Conservation (phyloP, 2,329 filamentous ascomycete species). For the Cryphonectria parasitica region DNA sequence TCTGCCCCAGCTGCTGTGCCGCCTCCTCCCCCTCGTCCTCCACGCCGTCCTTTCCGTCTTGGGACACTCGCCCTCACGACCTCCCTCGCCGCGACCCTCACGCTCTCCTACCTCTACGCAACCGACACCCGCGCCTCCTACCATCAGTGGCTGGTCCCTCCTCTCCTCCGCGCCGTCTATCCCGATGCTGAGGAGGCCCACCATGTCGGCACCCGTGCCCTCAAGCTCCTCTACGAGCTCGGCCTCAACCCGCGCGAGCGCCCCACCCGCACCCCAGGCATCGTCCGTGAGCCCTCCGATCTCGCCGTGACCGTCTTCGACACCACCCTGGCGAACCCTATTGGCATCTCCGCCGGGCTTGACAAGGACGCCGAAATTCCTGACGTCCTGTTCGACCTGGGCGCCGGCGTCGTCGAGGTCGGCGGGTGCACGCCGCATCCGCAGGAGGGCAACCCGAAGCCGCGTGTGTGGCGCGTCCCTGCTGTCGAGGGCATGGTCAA, state of each 20-base stretch:
- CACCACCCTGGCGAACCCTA: conserved; percentile 76
- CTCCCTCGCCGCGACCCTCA: conserved; percentile 46
- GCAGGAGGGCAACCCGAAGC: conserved; percentile 84
- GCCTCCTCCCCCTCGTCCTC: conserved; percentile 33
- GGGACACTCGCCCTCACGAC: conserved; percentile 43
- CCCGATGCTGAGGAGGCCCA: conserved; percentile 92
- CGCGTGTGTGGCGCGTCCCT: conserved; percentile 85
- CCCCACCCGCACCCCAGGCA: conserved; percentile 42
- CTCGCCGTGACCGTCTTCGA: conserved; percentile 69
- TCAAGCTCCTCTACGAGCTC: conserved; percentile 74
- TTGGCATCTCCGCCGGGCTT: conserved; percentile 73
- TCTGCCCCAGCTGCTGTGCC: conserved; percentile 34
- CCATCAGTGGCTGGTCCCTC: conserved; percentile 71
- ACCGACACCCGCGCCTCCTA: conserved; percentile 75
- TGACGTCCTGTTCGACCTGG: conserved; percentile 80
- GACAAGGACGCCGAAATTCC: conserved; percentile 69
- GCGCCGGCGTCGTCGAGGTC: conserved; percentile 86
- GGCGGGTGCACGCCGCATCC: conserved; percentile 88
- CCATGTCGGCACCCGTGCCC: conserved; percentile 70
- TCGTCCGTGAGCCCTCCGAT: conserved; percentile 42
- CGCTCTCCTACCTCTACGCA: conserved; percentile 66
- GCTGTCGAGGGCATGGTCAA: conserved; percentile 89
- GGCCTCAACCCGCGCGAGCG: conserved; percentile 84
- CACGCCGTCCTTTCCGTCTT: conserved; percentile 16
- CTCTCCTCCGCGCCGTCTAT: conserved; percentile 65